Percentiles rank a stretch among this genome's conserved stretches.
phyloP scores from a whole-genome alignment of 306 rosid genomes.

The Lotus japonicus region DNA sequence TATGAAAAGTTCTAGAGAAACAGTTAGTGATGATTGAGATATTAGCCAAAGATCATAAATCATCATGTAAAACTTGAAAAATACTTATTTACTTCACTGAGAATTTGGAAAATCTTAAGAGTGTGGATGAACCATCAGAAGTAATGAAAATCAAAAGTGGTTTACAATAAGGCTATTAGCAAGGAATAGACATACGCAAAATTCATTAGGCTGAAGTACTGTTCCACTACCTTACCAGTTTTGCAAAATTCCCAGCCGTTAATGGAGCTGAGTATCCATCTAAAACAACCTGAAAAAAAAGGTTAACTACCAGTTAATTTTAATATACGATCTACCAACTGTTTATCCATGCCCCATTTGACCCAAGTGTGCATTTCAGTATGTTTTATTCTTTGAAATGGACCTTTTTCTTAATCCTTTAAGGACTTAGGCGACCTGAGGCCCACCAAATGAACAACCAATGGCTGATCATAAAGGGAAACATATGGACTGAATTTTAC shows the following conservation, averaged over 20 bases:
- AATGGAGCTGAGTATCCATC: conserved; percentile 95
- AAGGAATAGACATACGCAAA: conserved; percentile 9
- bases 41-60: background rate
- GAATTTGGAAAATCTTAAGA: conserved; percentile 2
- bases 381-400: background rate
- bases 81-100: conserved; percentile 2
- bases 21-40: background rate
- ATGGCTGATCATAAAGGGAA: conserved; percentile 2
- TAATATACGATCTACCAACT: background rate
- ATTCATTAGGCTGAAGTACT: conserved; percentile 30
- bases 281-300: conserved; percentile 56
- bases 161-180: background rate
- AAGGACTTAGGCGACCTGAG: conserved; percentile 13
- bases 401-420: background rate
- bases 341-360: background rate
- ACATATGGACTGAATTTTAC: conserved; percentile 25
- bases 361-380: background rate
- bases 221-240: conserved; percentile 96
- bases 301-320: conserved; percentile 15
- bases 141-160: background rate
- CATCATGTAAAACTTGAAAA: background rate
- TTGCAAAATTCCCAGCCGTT: conserved; percentile 84
- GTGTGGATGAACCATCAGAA: background rate
- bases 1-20: background rate
- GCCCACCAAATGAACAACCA: conserved; percentile 4